These are phyloP conservation scores for Anthostomella pinea DNA, from an alignment of 2,329 filamentous ascomycete genomes.

Conservation along the genomic window DNA sequence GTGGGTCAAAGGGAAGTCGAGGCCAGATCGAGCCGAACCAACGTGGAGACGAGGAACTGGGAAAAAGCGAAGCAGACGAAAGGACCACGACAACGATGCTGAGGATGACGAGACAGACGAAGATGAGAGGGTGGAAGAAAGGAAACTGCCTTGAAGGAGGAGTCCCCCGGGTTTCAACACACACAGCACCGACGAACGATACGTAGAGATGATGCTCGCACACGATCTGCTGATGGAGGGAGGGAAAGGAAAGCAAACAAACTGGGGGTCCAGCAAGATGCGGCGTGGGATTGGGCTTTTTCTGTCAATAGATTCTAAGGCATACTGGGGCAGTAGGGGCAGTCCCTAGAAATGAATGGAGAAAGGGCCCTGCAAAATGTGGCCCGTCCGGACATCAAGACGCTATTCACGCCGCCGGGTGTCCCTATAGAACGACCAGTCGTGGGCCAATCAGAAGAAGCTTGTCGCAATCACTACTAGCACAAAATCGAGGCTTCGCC, in stretches of 20 bases:
- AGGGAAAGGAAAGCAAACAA: constrained; percentile 28
- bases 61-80: constrained; percentile 28
- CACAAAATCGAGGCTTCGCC: too few species aligned
- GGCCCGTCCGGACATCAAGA: too few species aligned
- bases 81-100: constrained; percentile 22
- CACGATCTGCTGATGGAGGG: constrained; percentile 33
- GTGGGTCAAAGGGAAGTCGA: constrained; percentile 17
- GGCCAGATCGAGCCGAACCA: constrained; percentile 15
- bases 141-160: constrained; percentile 42
- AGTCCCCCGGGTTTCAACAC: constrained; percentile 38
- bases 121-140: constrained; percentile 29
- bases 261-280: constrained; percentile 19
- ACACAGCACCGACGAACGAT: constrained; percentile 37
- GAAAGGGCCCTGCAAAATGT: too few species aligned
- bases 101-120: constrained; percentile 31
- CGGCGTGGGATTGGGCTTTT: constrained; percentile 5
- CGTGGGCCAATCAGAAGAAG: too few species aligned
- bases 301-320: neutral
- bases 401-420: too few species aligned
- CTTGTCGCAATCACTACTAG: too few species aligned
- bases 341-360: too few species aligned
- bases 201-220: constrained; percentile 33
- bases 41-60: constrained; percentile 22
- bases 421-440: too few species aligned
- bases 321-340: too few species aligned